Evolutionary conservation across 768 basidiomycete genomes (phyloP).

Genomic region (Heimioporus sp.): DNA sequence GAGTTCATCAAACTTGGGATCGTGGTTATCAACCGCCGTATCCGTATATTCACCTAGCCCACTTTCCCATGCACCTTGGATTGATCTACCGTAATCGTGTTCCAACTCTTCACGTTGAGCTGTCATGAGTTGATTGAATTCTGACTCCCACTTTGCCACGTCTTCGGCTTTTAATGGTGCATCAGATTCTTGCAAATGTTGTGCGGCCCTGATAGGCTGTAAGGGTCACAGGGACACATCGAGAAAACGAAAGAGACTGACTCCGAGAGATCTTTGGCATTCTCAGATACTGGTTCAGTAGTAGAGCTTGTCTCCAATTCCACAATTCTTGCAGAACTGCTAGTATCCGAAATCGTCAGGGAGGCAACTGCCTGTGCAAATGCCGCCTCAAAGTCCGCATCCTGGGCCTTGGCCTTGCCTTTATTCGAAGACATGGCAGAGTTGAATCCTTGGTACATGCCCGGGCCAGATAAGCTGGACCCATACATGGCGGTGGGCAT

Average conservation of each 20-base stretch:
- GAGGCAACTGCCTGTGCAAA: slow-evolving; percentile 68
- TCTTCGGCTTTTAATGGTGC: slow-evolving; percentile 59
- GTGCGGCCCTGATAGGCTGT: slow-evolving; percentile 51
- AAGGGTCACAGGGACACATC: background rate
- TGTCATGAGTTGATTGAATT: slow-evolving; percentile 78
- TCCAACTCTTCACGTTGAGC: slow-evolving; percentile 63
- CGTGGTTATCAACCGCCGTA: slow-evolving; percentile 21
- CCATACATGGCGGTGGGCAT: slow-evolving; percentile 34
- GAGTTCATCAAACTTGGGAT: slow-evolving; percentile 58
- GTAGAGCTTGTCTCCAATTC: slow-evolving; percentile 48
- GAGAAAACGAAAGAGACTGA: slow-evolving; percentile 30
- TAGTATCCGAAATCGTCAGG: slow-evolving; percentile 39
- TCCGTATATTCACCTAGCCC: slow-evolving; percentile 46
- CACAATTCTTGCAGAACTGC: slow-evolving; percentile 47
- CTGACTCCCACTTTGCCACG: slow-evolving; percentile 77
- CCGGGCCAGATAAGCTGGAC: slow-evolving; percentile 31
- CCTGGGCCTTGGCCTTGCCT: slow-evolving; percentile 78
- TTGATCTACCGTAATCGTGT: slow-evolving; percentile 56
- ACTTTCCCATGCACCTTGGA: slow-evolving; percentile 65
- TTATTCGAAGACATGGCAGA: slow-evolving; percentile 35
- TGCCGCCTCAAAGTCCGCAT: slow-evolving; percentile 83
- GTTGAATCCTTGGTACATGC: slow-evolving; percentile 33
- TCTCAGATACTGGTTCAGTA: slow-evolving; percentile 40
- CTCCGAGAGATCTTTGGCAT: slow-evolving; percentile 49
- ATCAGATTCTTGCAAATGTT: slow-evolving; percentile 56